These are phyloP conservation scores for Auricularia cornea DNA, from an alignment of 768 basidiomycete species.

Conservation along the genomic window DNA sequence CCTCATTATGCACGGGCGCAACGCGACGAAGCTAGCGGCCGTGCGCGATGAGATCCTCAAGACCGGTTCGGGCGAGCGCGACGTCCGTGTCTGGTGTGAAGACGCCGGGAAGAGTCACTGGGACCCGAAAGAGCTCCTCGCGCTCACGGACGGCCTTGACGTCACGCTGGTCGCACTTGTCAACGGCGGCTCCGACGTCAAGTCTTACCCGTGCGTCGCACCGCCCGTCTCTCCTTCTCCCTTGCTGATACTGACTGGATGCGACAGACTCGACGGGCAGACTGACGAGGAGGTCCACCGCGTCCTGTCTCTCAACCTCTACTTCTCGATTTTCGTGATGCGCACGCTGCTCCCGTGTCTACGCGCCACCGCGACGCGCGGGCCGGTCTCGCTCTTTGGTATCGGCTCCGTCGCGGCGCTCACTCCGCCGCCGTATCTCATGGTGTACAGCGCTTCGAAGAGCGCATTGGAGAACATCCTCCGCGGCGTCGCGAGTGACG, in stretches of 20 bases:
- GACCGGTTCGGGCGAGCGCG: not conserved
- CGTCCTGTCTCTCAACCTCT: slow-evolving; percentile 2
- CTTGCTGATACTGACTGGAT: not conserved
- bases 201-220: not conserved
- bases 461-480: slow-evolving; percentile 5
- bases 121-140: slow-evolving; percentile 5
- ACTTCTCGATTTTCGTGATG: slow-evolving; percentile 7
- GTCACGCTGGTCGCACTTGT: slow-evolving; percentile 6
- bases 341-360: slow-evolving; percentile 7
- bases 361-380: not conserved
- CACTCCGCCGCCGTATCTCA: slow-evolving; percentile 5
- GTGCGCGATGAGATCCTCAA: slow-evolving; percentile 5
- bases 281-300: slow-evolving; percentile 1
- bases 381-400: slow-evolving; percentile 2
- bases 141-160: slow-evolving; percentile 4
- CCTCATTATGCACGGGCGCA: slow-evolving; percentile 10
- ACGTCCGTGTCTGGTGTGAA: not conserved
- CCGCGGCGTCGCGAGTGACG: slow-evolving; percentile 5
- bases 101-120: slow-evolving; percentile 1
- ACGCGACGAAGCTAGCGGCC: slow-evolving; percentile 4
- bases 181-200: slow-evolving; percentile 3
- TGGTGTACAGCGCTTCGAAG: slow-evolving; percentile 6
- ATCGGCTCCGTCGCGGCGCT: slow-evolving; percentile 7
- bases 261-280: slow-evolving; percentile 7
- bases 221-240: not conserved